phyloP scores from a whole-genome alignment of 306 rosid species.

The Arachis hypogaea region DNA sequence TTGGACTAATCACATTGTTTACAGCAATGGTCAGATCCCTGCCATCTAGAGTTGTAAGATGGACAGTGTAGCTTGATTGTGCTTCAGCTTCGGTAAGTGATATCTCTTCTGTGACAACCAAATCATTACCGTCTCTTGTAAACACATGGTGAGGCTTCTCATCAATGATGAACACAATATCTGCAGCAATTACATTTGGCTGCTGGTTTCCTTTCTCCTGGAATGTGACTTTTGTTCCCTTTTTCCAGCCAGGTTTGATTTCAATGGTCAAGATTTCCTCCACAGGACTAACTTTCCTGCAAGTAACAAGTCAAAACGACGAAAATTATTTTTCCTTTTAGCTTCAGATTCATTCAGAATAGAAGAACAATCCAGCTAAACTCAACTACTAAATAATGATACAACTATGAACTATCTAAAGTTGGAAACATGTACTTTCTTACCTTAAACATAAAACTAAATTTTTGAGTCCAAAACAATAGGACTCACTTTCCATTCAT shows the following conservation, averaged over 20 bases:
- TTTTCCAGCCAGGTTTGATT: conserved; percentile 95
- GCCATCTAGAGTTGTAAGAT: conserved; percentile 72
- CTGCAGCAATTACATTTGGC: conserved; percentile 71
- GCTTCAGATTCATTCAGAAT: neutral
- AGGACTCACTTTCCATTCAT: neutral
- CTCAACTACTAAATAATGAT: neutral
- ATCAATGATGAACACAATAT: conserved; percentile 74
- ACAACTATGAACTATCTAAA: conserved; percentile 11
- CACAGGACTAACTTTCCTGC: conserved; percentile 69
- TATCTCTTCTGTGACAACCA: conserved; percentile 60
- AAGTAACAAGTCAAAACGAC: conserved; percentile 4
- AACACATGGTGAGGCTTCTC: conserved; percentile 84
- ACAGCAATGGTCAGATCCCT: conserved; percentile 63
- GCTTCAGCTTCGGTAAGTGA: conserved; percentile 74
- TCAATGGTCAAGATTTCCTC: conserved; percentile 86
- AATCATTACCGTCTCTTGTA: conserved; percentile 85
- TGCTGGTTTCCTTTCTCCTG: conserved; percentile 85
- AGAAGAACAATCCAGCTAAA: neutral
- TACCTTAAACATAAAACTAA: too few relatives aligned
- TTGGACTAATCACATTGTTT: conserved; percentile 58
- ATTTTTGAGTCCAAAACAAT: neutral
- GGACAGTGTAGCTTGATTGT: conserved; percentile 58
- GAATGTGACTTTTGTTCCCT: conserved; percentile 92
- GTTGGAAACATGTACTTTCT: neutral
- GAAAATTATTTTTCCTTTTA: neutral